Evolutionary conservation across 2,329 filamentous ascomycete species (phyloP).

Genomic region (Penicillium occitanis): DNA sequence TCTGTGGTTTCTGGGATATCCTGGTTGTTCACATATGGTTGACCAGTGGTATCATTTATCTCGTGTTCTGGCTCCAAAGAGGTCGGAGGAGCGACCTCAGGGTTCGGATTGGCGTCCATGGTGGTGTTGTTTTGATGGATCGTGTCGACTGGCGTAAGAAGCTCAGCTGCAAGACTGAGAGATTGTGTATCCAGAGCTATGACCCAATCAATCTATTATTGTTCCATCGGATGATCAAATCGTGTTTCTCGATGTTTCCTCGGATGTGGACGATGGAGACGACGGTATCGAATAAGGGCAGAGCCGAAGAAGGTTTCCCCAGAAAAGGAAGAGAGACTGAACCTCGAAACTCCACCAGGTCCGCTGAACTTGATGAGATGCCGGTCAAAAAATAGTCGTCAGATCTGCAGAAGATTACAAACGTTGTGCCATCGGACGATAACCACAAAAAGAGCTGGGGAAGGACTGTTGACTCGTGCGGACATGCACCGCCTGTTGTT

Average conservation of each 20-base stretch:
- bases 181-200: neutral
- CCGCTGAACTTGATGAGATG: neutral
- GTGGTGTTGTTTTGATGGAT: slow-evolving; percentile 1
- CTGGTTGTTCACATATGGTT: neutral
- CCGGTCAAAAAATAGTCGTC: too few species aligned
- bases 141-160: neutral
- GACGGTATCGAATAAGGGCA: neutral
- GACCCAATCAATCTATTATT: neutral
- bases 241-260: neutral
- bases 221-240: neutral
- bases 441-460: neutral
- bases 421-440: neutral
- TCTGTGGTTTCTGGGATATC: slow-evolving; percentile 10
- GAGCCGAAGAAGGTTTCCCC: neutral
- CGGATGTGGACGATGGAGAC: neutral
- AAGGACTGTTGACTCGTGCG: slow-evolving; percentile 5
- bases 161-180: neutral
- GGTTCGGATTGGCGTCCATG: slow-evolving; percentile 17
- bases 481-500: slow-evolving; percentile 2
- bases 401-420: neutral
- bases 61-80: slow-evolving; percentile 5
- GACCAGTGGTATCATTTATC: neutral
- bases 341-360: neutral
- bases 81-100: slow-evolving; percentile 11
- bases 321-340: neutral